These are phyloP conservation scores for Eragrostis curvula DNA, from an alignment of 176 grass and related monocot species.

Conservation along the genomic window DNA sequence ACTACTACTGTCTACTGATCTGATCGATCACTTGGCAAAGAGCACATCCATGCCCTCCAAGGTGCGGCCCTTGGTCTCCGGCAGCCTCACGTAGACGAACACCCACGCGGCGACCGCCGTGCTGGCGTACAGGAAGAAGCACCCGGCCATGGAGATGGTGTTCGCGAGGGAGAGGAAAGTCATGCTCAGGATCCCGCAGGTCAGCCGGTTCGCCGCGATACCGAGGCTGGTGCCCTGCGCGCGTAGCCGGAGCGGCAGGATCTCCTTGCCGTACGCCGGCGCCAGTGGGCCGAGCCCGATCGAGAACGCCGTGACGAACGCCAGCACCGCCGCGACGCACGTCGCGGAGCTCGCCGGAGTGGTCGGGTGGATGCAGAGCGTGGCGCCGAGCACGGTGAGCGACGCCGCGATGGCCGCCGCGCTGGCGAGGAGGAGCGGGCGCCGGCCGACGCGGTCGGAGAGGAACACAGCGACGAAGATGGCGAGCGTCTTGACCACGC, in stretches of 20 bases:
- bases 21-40: conserved; percentile 35
- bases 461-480: conserved; percentile 46
- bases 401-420: conserved; percentile 21
- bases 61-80: conserved; percentile 55
- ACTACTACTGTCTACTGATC: too few species aligned
- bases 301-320: conserved; percentile 41
- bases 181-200: conserved; percentile 50
- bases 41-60: conserved; percentile 60
- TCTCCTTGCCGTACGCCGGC: conserved; percentile 41
- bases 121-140: conserved; percentile 58
- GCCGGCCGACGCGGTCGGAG: too few species aligned
- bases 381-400: conserved; percentile 17
- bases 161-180: conserved; percentile 59
- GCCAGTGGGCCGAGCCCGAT: conserved; percentile 33
- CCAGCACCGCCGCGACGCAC: conserved; percentile 20
- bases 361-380: background rate
- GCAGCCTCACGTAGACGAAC: conserved; percentile 45
- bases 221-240: conserved; percentile 48
- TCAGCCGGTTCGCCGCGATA: conserved; percentile 46
- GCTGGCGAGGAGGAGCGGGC: too few species aligned
- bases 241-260: conserved; percentile 52
- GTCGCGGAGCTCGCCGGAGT: rapidly evolving
- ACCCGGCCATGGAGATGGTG: conserved; percentile 44
- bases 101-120: conserved; percentile 5
- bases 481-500: background rate